These are phyloP conservation scores for Scedosporium boydii DNA, from an alignment of 2,329 filamentous ascomycete genomes.

Conservation along the genomic window DNA sequence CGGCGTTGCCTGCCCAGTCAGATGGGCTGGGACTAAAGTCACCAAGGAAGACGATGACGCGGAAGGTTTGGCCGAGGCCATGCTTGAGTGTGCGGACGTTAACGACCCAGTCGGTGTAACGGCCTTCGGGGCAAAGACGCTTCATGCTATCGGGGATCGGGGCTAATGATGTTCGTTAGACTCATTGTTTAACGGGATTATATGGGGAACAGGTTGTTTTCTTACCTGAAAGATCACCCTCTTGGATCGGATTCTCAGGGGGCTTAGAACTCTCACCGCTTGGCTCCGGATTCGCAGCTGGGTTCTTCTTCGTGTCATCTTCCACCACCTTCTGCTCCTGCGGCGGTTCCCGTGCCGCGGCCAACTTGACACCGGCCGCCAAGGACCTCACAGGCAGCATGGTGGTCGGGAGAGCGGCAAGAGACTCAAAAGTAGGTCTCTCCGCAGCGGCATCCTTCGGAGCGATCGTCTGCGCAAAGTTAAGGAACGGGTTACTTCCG, in stretches of 20 bases:
- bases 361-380: background rate
- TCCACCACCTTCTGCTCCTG: background rate
- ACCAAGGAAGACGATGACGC: conserved; percentile 60
- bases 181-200: no score
- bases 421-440: background rate
- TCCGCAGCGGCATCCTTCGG: conserved; percentile 3
- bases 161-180: background rate
- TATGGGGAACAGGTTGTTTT: background rate
- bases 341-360: background rate
- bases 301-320: background rate
- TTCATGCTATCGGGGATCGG: conserved; percentile 1
- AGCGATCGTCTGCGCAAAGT: conserved; percentile 3
- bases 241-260: conserved; percentile 4
- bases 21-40: conserved; percentile 30
- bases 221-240: conserved; percentile 3
- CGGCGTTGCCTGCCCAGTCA: conserved; percentile 38
- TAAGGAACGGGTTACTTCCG: conserved; percentile 40
- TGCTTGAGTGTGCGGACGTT: conserved; percentile 55
- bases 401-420: background rate
- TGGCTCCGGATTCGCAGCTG: background rate
- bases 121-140: conserved; percentile 13
- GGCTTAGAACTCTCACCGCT: conserved; percentile 2
- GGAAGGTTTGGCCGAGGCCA: conserved; percentile 50
- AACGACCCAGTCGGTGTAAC: conserved; percentile 53
- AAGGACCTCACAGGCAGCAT: background rate